phyloP scores from a whole-genome alignment of 176 grass and related monocot species.

The Hordeum vulgare region DNA sequence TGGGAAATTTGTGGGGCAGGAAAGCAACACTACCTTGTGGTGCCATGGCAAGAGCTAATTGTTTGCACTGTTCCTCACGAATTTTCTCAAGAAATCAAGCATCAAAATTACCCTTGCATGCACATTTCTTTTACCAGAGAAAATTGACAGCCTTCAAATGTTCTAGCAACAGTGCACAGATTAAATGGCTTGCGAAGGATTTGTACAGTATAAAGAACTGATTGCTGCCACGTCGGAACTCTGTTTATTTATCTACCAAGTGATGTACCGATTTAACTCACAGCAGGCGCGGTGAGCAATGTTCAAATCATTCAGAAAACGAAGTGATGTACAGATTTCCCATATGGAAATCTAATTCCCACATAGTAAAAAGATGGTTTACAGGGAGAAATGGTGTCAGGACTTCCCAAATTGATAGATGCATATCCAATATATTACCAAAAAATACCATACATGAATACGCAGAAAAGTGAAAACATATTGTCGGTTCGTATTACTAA shows the following conservation, averaged over 20 bases:
- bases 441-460: background rate
- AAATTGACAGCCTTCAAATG: slow-evolving; percentile 14
- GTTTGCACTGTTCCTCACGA: background rate
- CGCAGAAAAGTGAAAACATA: background rate
- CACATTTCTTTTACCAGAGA: slow-evolving; percentile 15
- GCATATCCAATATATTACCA: background rate
- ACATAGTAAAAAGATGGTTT: background rate
- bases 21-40: slow-evolving; percentile 12
- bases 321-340: background rate
- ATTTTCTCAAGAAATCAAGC: background rate
- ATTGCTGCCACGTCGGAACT: background rate
- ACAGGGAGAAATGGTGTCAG: background rate
- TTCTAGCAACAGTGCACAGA: background rate
- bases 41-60: slow-evolving; percentile 6
- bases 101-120: slow-evolving; percentile 29
- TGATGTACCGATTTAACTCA: background rate
- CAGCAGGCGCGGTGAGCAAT: no score
- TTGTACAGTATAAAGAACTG: background rate
- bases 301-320: no score
- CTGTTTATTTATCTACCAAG: background rate
- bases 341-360: background rate
- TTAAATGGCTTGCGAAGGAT: slow-evolving; percentile 13
- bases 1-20: background rate
- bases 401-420: background rate
- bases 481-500: background rate